A percentile compares a stretch with the other conserved stretches of the same genome.
phyloP scores from a whole-genome alignment of 2,329 filamentous ascomycete species.

The Ophiosphaerella korrae region DNA sequence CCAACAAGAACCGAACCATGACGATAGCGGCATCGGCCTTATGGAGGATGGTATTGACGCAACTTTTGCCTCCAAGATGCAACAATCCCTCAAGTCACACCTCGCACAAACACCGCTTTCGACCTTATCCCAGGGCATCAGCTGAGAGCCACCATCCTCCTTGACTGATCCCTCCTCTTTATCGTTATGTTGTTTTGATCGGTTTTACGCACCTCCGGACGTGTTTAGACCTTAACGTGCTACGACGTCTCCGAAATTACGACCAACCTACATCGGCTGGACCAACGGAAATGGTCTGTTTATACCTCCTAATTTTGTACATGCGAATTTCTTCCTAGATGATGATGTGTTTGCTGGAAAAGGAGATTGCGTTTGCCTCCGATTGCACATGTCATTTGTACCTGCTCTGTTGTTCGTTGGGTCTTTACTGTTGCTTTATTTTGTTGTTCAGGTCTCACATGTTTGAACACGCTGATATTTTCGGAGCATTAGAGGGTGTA shows the following conservation, averaged over 20 bases:
- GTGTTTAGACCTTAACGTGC: conserved; percentile 9
- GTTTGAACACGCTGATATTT: neutral
- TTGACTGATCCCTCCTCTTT: neutral
- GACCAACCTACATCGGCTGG: conserved; percentile 35
- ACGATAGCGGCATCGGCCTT: conserved; percentile 44
- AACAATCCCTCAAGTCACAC: conserved; percentile 26
- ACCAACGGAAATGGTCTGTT: conserved; percentile 31
- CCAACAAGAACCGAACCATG: conserved; percentile 39
- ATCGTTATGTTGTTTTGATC: neutral
- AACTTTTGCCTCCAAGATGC: conserved; percentile 36
- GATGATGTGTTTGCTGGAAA: neutral
- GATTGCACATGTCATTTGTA: neutral
- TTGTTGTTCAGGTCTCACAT: neutral
- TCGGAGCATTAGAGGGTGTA: neutral
- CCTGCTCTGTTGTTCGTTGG: neutral
- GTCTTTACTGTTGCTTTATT: neutral
- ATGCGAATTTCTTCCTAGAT: conserved; percentile 7
- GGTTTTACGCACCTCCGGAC: neutral
- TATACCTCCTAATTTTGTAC: conserved; percentile 32
- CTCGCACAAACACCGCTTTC: conserved; percentile 27
- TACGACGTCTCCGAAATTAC: conserved; percentile 39
- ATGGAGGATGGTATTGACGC: conserved; percentile 44
- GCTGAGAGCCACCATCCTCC: conserved; percentile 6
- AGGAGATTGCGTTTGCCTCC: conserved; percentile 2
- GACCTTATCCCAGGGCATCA: conserved; percentile 20